Evolutionary conservation across 352 stramenopile species (phyloP).

Genomic region (Peronosclerospora sorghi): DNA sequence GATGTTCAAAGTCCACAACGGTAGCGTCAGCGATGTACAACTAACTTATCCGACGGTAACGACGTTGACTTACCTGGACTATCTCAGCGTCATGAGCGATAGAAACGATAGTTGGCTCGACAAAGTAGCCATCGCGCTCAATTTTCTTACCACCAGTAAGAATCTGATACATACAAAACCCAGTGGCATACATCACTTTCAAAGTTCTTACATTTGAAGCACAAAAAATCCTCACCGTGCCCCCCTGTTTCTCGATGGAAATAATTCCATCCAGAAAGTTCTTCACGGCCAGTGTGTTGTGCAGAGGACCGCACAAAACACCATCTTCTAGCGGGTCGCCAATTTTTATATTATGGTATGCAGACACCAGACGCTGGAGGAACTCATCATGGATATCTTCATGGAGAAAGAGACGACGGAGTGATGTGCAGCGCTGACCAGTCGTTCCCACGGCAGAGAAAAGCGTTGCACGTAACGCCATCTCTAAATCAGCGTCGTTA

Average conservation of each 20-base stretch:
- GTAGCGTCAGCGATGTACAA: neutral
- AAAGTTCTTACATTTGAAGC: neutral
- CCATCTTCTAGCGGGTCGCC: conserved; percentile 77
- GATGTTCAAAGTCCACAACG: neutral
- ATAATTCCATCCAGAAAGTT: conserved; percentile 81
- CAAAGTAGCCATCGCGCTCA: conserved; percentile 77
- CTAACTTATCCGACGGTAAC: neutral
- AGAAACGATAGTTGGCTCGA: conserved; percentile 86
- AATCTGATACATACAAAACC: conserved; percentile 37
- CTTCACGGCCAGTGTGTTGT: conserved; percentile 69
- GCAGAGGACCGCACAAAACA: conserved; percentile 75
- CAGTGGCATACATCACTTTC: conserved; percentile 1
- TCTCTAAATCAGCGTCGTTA: conserved; percentile 83
- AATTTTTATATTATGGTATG: conserved; percentile 85
- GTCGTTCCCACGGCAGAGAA: conserved; percentile 89
- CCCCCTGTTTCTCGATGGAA: conserved; percentile 78
- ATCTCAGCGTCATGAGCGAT: conserved; percentile 75
- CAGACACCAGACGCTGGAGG: conserved; percentile 62
- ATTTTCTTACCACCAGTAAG: conserved; percentile 77
- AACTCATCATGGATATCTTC: conserved; percentile 87
- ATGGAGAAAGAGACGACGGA: conserved; percentile 87
- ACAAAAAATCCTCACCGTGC: conserved; percentile 40
- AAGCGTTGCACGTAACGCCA: conserved; percentile 81
- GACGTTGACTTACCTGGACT: conserved; percentile 32
- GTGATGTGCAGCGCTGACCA: conserved; percentile 87